Evolutionary conservation across 768 basidiomycete genomes (phyloP).

Genomic region (Tubosaeta brunneosetosa): DNA sequence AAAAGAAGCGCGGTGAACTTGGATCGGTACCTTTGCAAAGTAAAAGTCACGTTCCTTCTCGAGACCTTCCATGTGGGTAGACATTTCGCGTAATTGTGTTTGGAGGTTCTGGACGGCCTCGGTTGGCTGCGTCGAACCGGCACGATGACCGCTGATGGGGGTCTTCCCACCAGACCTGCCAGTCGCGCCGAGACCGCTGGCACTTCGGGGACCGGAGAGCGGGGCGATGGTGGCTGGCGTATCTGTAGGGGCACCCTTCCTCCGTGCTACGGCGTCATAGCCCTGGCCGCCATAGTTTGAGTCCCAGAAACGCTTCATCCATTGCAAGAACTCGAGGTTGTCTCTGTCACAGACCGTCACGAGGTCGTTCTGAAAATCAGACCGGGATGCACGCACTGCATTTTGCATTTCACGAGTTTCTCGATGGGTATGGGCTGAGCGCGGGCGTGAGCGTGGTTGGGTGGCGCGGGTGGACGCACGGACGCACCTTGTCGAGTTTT

Average conservation of each 20-base stretch:
- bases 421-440: constrained; percentile 91
- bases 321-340: constrained; percentile 97
- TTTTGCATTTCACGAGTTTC: constrained; percentile 93
- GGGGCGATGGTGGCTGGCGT: constrained; percentile 77
- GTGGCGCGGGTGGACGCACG: neutral
- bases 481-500: constrained; percentile 86
- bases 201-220: constrained; percentile 40
- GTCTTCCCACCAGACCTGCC: constrained; percentile 65
- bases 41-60: constrained; percentile 99
- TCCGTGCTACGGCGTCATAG: constrained; percentile 81
- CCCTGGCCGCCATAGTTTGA: constrained; percentile 80
- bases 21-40: constrained; percentile 78
- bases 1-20: constrained; percentile 2
- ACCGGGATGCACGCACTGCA: constrained; percentile 68
- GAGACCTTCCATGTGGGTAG: constrained; percentile 76
- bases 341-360: constrained; percentile 50
- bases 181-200: constrained; percentile 33
- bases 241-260: constrained; percentile 73
- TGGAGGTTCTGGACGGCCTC: constrained; percentile 68
- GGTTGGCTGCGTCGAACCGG: constrained; percentile 61
- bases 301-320: constrained; percentile 97
- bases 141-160: constrained; percentile 63
- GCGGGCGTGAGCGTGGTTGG: constrained; percentile 2
- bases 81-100: constrained; percentile 77
- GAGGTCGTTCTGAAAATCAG: constrained; percentile 3